Evolutionary conservation across 345 rosid genomes (phyloP).

Genomic region (Turritis glabra): DNA sequence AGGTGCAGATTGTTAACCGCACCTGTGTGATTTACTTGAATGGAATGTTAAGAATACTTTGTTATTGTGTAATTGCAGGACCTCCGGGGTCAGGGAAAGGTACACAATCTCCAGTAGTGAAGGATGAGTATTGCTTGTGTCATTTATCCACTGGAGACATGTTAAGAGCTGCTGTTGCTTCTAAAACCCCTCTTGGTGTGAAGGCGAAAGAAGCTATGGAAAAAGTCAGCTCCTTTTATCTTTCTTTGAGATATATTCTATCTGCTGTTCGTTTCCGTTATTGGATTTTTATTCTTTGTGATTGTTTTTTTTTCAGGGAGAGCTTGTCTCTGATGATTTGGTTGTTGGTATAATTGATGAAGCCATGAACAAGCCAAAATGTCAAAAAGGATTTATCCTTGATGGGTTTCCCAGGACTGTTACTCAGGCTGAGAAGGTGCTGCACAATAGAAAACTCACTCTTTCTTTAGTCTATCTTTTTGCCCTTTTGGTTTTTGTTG

Average conservation of each 20-base stretch:
- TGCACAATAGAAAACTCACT: not conserved
- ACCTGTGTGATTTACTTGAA: not conserved
- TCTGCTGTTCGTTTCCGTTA: not conserved
- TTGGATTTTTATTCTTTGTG: not conserved
- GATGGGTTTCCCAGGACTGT: conserved; percentile 93
- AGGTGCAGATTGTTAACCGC: not conserved
- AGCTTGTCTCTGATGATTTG: conserved; percentile 90
- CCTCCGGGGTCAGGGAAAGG: conserved; percentile 98
- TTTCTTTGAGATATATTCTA: not conserved
- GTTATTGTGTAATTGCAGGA: conserved; percentile 48
- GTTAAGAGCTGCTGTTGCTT: conserved; percentile 92
- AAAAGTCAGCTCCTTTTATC: conserved; percentile 47
- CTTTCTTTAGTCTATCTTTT: not conserved
- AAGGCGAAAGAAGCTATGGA: conserved; percentile 98
- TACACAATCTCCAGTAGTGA: conserved; percentile 85
- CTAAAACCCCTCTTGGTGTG: conserved; percentile 88
- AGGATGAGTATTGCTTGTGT: conserved; percentile 90
- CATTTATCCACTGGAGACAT: conserved; percentile 98
- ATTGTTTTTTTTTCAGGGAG: conserved; percentile 47
- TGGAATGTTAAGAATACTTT: conserved; percentile 6
- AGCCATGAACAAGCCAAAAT: conserved; percentile 85
- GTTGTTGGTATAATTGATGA: conserved; percentile 92
- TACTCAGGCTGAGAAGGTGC: conserved; percentile 85
- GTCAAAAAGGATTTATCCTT: conserved; percentile 86
- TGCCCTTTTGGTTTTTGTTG: not conserved